phyloP scores from a whole-genome alignment of 805 yeast species.

The Sungouiella blattae region DNA sequence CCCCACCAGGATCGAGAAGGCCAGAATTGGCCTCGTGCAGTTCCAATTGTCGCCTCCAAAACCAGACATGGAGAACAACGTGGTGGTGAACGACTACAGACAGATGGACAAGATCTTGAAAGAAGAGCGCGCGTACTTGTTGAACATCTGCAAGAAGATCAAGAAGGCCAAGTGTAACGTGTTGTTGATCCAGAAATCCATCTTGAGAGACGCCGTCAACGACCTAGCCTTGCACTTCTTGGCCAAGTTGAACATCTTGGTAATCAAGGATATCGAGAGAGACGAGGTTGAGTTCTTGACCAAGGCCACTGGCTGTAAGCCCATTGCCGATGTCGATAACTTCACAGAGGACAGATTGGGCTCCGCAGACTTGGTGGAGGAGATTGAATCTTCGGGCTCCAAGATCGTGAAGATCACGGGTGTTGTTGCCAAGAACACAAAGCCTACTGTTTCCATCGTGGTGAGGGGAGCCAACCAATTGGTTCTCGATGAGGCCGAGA shows the following conservation, averaged over 20 bases:
- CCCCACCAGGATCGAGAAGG: constrained; percentile 91
- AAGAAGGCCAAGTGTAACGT: constrained; percentile 97
- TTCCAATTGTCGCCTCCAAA: constrained; percentile 95
- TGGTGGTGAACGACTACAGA: constrained; percentile 95
- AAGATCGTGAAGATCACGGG: constrained; percentile 85
- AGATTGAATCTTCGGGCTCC: constrained; percentile 85
- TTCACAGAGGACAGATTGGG: constrained; percentile 94
- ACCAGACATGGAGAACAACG: constrained; percentile 96
- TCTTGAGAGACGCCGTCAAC: constrained; percentile 89
- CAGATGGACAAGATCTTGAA: constrained; percentile 98
- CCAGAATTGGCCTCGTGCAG: constrained; percentile 83
- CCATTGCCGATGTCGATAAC: constrained; percentile 91
- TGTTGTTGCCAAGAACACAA: constrained; percentile 48
- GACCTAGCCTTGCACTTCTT: constrained; percentile 93
- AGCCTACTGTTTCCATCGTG: constrained; percentile 80
- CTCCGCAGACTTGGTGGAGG: constrained; percentile 87
- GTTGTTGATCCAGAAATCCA: constrained; percentile 85
- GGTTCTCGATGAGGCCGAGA: constrained; percentile 92
- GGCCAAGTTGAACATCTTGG: constrained; percentile 89
- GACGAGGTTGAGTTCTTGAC: constrained; percentile 92
- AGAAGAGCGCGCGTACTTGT: constrained; percentile 93
- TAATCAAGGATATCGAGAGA: constrained; percentile 90
- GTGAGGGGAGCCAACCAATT: constrained; percentile 93
- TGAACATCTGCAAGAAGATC: constrained; percentile 92
- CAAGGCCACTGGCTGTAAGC: constrained; percentile 86